Percentiles rank a stretch among this genome's conserved stretches.
These are phyloP conservation scores for Cystofilobasidium capitatum DNA, from an alignment of 768 basidiomycete species.

Conservation along the genomic window DNA sequence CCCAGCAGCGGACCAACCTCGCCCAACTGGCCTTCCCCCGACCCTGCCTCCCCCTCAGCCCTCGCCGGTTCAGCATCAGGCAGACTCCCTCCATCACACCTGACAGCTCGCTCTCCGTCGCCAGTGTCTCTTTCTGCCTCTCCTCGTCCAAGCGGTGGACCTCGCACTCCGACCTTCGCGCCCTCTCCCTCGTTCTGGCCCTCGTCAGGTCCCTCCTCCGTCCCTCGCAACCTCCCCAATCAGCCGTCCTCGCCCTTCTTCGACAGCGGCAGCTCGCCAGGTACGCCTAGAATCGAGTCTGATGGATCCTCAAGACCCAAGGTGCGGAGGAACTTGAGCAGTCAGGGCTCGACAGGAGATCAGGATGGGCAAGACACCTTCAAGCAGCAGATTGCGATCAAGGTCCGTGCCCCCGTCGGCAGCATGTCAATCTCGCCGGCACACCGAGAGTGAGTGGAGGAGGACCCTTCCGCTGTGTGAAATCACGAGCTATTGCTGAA, in stretches of 20 bases:
- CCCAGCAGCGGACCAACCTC: background rate
- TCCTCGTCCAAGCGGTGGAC: background rate
- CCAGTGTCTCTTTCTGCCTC: background rate
- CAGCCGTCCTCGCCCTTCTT: background rate
- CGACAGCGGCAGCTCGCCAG: background rate
- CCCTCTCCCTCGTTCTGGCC: background rate
- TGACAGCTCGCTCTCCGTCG: too few species aligned
- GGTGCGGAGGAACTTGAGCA: background rate
- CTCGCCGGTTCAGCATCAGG: background rate
- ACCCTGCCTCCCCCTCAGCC: background rate
- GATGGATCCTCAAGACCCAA: background rate
- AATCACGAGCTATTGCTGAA: background rate
- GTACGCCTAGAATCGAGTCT: background rate
- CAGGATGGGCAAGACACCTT: slow-evolving; percentile 22
- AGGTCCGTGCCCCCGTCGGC: slow-evolving; percentile 22
- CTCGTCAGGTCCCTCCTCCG: background rate
- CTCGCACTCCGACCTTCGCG: background rate
- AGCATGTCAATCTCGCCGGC: slow-evolving; percentile 26
- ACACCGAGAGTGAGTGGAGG: slow-evolving; percentile 15
- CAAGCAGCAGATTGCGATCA: slow-evolving; percentile 14
- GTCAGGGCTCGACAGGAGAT: background rate
- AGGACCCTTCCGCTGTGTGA: background rate
- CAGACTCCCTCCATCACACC: too few species aligned
- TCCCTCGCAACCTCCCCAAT: background rate
- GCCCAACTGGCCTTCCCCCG: background rate